A percentile compares a stretch with the other conserved stretches of the same genome.
These are phyloP conservation scores for Sicyos baderoa DNA, from an alignment of 306 rosid genomes.

Conservation along the genomic window DNA sequence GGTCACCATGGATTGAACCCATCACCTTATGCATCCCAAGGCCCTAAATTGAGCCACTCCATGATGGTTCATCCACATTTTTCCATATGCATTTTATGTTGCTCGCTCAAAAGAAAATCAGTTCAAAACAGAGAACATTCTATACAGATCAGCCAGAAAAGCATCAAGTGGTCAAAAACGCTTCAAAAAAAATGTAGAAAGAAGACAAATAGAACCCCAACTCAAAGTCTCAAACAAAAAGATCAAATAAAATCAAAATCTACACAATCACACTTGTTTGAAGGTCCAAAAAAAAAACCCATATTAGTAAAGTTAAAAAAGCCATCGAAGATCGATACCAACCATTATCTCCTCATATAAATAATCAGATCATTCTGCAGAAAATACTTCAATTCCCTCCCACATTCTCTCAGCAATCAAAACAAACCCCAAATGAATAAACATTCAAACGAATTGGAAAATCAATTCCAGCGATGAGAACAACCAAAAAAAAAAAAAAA, in stretches of 20 bases:
- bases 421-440: background rate
- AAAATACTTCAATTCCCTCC: slow-evolving; percentile 6
- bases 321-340: background rate
- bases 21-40: no score
- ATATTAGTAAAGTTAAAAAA: background rate
- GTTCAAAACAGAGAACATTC: background rate
- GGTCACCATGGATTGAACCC: no score
- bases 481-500: background rate
- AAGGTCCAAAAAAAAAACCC: background rate
- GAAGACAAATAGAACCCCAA: background rate
- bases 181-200: no score
- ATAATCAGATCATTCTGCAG: background rate
- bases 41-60: no score
- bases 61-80: background rate
- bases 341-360: background rate
- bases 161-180: background rate
- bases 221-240: background rate
- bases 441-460: background rate
- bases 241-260: background rate
- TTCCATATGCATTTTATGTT: background rate
- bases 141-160: slow-evolving; percentile 1
- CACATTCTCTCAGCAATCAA: slow-evolving; percentile 19
- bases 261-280: background rate
- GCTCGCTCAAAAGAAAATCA: background rate
- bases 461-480: background rate